Percentiles rank a stretch among this genome's conserved stretches.
phyloP scores from a whole-genome alignment of 2,329 filamentous ascomycete genomes.

The Neofusicoccum laricinum region DNA sequence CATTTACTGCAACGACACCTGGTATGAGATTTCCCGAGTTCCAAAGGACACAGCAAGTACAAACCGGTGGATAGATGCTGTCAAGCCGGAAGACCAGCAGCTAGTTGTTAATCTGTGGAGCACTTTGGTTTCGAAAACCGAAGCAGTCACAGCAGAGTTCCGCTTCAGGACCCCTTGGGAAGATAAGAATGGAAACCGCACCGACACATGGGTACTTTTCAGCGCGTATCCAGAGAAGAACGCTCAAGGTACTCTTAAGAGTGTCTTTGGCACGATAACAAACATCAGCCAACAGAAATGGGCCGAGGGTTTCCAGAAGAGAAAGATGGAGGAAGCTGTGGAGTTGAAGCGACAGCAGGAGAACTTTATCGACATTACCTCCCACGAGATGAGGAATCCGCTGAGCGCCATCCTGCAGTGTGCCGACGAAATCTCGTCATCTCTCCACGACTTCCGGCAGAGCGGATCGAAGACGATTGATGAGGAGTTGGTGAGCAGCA shows the following conservation, averaged over 20 bases:
- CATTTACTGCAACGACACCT: slow-evolving; percentile 79
- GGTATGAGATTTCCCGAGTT: slow-evolving; percentile 65
- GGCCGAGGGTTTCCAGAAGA: slow-evolving; percentile 76
- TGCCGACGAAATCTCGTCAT: slow-evolving; percentile 68
- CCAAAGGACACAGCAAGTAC: slow-evolving; percentile 57
- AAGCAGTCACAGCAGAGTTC: slow-evolving; percentile 68
- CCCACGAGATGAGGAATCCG: slow-evolving; percentile 75
- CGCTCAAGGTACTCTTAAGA: slow-evolving; percentile 62
- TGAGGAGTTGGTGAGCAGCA: slow-evolving; percentile 53
- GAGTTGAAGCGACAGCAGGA: slow-evolving; percentile 79
- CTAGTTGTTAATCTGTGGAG: slow-evolving; percentile 61
- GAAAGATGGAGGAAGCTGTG: slow-evolving; percentile 75
- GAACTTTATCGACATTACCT: slow-evolving; percentile 77
- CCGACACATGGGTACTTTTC: slow-evolving; percentile 75
- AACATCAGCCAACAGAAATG: slow-evolving; percentile 85
- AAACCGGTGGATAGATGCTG: slow-evolving; percentile 69
- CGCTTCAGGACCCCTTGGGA: slow-evolving; percentile 69
- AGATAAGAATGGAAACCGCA: slow-evolving; percentile 55
- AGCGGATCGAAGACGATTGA: slow-evolving; percentile 46
- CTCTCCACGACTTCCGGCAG: slow-evolving; percentile 43
- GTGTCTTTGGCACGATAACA: slow-evolving; percentile 76
- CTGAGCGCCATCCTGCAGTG: slow-evolving; percentile 73
- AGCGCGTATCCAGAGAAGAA: slow-evolving; percentile 72
- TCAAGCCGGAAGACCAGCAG: slow-evolving; percentile 63
- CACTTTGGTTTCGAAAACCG: slow-evolving; percentile 58